These are phyloP conservation scores for Colletotrichum sp. DNA, from an alignment of 2,329 filamentous ascomycete genomes.

Conservation along the genomic window DNA sequence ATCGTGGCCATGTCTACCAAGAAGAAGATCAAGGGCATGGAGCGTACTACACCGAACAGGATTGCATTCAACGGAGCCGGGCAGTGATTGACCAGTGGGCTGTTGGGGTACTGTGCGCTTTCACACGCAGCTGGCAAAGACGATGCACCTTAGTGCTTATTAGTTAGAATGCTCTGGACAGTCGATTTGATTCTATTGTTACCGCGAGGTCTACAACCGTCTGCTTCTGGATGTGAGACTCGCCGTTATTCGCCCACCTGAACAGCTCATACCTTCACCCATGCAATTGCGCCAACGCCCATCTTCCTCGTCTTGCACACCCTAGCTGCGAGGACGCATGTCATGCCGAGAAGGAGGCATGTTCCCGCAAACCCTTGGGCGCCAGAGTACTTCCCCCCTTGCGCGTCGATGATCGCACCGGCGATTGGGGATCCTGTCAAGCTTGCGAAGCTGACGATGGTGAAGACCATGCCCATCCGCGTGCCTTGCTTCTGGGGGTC, in stretches of 20 bases:
- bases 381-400: conserved; percentile 24
- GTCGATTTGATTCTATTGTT: neutral
- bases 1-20: conserved; percentile 48
- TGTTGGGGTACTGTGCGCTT: neutral
- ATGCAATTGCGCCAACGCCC: neutral
- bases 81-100: neutral
- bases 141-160: neutral
- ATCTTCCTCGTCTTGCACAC: conserved; percentile 15
- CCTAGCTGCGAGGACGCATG: conserved; percentile 19
- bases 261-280: neutral
- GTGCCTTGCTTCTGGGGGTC: conserved; percentile 47
- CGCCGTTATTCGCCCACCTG: neutral
- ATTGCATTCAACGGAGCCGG: conserved; percentile 59
- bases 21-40: conserved; percentile 44
- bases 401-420: conserved; percentile 32
- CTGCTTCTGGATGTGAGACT: neutral
- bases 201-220: neutral
- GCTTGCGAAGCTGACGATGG: conserved; percentile 43
- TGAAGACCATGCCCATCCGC: conserved; percentile 48
- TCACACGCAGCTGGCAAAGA: neutral
- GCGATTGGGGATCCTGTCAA: conserved; percentile 44
- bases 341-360: conserved; percentile 17
- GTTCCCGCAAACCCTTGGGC: conserved; percentile 26
- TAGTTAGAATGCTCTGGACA: neutral
- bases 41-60: conserved; percentile 51